phyloP scores from a whole-genome alignment of 1,284 basidiomycete genomes.

The Malassezia psittaci region DNA sequence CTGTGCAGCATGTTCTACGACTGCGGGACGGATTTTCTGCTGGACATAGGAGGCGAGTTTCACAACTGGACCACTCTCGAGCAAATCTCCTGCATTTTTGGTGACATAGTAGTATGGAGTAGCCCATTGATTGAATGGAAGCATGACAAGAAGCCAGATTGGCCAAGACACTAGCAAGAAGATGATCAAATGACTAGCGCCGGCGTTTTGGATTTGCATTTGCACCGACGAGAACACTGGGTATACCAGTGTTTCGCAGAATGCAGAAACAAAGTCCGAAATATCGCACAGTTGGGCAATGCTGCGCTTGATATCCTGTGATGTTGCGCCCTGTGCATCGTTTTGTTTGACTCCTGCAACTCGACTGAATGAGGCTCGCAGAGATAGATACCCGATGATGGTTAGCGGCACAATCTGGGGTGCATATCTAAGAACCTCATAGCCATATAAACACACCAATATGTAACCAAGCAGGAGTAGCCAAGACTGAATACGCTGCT shows the following conservation, averaged over 20 bases:
- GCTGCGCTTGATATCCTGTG: constrained; percentile 27
- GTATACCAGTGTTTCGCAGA: constrained; percentile 23
- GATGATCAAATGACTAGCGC: constrained; percentile 24
- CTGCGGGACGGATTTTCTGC: constrained; percentile 14
- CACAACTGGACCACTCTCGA: neutral
- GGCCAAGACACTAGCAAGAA: constrained; percentile 43
- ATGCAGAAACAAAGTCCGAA: constrained; percentile 33
- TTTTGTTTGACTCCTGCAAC: constrained; percentile 17
- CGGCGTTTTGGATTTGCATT: constrained; percentile 26
- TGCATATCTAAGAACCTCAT: constrained; percentile 39
- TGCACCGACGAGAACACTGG: constrained; percentile 26
- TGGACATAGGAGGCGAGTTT: constrained; percentile 2
- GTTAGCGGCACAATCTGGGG: constrained; percentile 32
- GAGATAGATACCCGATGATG: constrained; percentile 26
- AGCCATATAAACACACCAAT: constrained; percentile 36
- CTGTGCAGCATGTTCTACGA: constrained; percentile 1
- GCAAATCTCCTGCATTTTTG: neutral
- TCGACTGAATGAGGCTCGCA: constrained; percentile 22
- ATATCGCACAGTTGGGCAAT: constrained; percentile 35
- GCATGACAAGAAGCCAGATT: constrained; percentile 35
- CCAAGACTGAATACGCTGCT: constrained; percentile 25
- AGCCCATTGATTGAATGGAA: constrained; percentile 22
- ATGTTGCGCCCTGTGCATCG: constrained; percentile 18
- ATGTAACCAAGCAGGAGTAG: constrained; percentile 37
- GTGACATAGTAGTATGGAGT: constrained; percentile 2